Evolutionary conservation across 495 filamentous ascomycete species (phyloP).

Genomic region (Talaromyces borbonicus): DNA sequence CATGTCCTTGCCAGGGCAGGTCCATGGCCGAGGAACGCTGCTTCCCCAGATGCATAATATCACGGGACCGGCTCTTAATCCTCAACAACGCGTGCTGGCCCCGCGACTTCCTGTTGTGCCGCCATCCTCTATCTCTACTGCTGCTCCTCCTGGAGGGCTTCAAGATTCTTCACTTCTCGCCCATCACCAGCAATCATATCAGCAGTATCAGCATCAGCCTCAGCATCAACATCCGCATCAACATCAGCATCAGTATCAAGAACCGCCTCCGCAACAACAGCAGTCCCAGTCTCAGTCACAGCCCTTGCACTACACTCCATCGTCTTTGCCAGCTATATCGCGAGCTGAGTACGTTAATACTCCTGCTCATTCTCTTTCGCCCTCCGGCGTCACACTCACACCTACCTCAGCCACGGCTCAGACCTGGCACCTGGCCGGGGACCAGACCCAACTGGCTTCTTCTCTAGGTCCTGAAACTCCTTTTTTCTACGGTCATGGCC

Average conservation of each 20-base stretch:
- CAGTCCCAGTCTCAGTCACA: not conserved
- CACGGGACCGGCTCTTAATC: not conserved
- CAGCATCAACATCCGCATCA: too few relatives aligned
- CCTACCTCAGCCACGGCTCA: too few relatives aligned
- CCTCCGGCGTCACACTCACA: too few relatives aligned
- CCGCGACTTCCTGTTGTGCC: not conserved
- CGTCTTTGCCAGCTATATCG: not conserved
- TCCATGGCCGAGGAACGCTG: not conserved
- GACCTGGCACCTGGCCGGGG: too few relatives aligned
- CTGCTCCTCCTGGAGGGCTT: not conserved
- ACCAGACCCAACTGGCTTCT: too few relatives aligned
- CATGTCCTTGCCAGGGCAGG: slow-evolving; percentile 5
- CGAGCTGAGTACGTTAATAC: not conserved
- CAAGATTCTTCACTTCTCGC: too few relatives aligned
- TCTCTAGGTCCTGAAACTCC: too few relatives aligned
- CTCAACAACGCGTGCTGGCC: slow-evolving; percentile 7
- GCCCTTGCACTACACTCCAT: not conserved
- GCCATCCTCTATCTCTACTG: too few relatives aligned
- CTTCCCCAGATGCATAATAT: not conserved
- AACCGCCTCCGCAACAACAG: not conserved
- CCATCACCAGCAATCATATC: too few relatives aligned
- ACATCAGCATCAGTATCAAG: too few relatives aligned
- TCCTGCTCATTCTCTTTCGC: not conserved
- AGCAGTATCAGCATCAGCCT: too few relatives aligned
- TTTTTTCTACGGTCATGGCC: too few relatives aligned